phyloP scores from a whole-genome alignment of 179 eudicot genomes.

The Vitellaria paradoxa region DNA sequence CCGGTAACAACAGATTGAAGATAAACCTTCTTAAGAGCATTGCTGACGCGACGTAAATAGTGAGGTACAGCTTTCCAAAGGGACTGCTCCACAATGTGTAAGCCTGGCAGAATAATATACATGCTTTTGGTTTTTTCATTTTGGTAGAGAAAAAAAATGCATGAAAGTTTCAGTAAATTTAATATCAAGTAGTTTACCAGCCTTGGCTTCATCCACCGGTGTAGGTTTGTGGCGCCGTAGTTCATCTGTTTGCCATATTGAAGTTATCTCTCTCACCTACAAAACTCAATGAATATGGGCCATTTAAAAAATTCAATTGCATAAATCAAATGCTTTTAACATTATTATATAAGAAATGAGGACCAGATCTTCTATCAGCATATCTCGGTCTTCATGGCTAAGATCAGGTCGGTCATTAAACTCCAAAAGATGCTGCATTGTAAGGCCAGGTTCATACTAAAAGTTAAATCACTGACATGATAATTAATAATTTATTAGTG shows the following conservation, averaged over 20 bases:
- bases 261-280: constrained; percentile 87
- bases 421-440: constrained; percentile 82
- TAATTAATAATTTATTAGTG: not conserved
- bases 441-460: not conserved
- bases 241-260: constrained; percentile 97
- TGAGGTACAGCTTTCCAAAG: constrained; percentile 95
- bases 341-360: constrained; percentile 4
- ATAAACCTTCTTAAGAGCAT: constrained; percentile 78
- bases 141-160: not conserved
- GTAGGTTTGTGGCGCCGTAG: constrained; percentile 91
- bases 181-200: constrained; percentile 42
- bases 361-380: constrained; percentile 94
- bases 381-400: constrained; percentile 73
- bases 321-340: not conserved
- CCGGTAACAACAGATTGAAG: not conserved
- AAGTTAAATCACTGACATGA: not conserved
- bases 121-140: not conserved
- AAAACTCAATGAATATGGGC: constrained; percentile 1
- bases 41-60: constrained; percentile 88
- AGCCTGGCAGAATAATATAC: constrained; percentile 37
- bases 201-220: constrained; percentile 95
- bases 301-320: not conserved
- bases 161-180: not conserved
- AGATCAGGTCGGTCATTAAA: constrained; percentile 84
- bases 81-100: constrained; percentile 90